phyloP scores from a whole-genome alignment of 169 alveolate species.

The Neospora caninum region DNA sequence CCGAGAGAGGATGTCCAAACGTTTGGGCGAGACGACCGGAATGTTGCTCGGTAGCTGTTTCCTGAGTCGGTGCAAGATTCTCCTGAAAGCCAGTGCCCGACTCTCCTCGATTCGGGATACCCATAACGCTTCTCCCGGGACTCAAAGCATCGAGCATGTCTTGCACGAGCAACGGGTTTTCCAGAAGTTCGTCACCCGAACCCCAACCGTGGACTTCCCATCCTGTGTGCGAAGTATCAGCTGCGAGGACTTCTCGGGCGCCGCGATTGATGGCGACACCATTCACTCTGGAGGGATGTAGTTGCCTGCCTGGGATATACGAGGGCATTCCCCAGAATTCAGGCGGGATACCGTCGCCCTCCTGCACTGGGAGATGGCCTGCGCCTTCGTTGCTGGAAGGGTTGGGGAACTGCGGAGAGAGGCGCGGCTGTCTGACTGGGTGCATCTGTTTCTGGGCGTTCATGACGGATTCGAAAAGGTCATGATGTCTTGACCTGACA shows the following conservation, averaged over 20 bases:
- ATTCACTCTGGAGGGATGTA: neutral
- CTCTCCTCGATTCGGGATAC: neutral
- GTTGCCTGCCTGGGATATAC: slow-evolving; percentile 26
- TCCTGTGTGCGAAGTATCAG: neutral
- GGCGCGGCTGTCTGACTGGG: neutral
- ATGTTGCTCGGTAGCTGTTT: neutral
- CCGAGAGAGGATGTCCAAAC: neutral
- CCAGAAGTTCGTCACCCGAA: neutral
- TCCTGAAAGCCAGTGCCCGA: neutral
- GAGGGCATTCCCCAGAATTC: neutral
- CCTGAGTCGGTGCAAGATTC: neutral
- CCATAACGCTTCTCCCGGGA: neutral
- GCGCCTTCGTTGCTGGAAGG: neutral
- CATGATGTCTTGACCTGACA: neutral
- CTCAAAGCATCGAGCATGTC: neutral
- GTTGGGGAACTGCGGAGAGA: neutral
- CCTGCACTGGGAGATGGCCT: neutral
- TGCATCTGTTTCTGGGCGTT: neutral
- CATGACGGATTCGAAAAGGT: neutral
- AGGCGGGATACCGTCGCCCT: neutral
- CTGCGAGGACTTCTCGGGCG: neutral
- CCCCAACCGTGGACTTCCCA: neutral
- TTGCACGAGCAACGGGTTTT: neutral
- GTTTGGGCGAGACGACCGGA: neutral
- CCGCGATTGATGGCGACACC: neutral